Evolutionary conservation across 1,284 basidiomycete genomes (phyloP), one percentile per base, ranked within the genome.

Genomic region (Melampsora americana): DNA sequence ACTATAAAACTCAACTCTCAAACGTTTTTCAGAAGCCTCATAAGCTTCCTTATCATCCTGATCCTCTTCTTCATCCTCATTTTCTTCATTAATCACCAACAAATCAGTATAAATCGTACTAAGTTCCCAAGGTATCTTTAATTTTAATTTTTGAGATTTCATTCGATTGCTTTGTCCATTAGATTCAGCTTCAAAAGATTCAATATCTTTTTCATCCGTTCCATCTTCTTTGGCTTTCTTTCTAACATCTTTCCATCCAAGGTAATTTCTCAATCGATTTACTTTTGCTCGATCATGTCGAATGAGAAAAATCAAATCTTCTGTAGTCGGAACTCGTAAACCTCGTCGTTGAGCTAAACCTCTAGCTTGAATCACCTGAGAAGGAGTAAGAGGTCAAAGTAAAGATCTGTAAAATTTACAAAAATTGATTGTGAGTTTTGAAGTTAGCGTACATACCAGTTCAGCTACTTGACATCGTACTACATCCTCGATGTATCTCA

Each of bases 171-270:
- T 50, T 9, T 66, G n/a, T 18, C 66, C 74, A 28, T 77, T 77
- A 35, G 69, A 66, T 32, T 62, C 69, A 50, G 75, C 66, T 18
- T 76, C 77, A 46, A 79, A 78, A 23, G 69, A 71, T 30, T 79
- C 78, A 18, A 77, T 64, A 60, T 81, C 82, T 11, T 80, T 81
- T 14, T 67, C 68, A n/a, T 77, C 77, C 4, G 69, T 77, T 26
- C 68, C 70, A 14, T 65, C 71, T 60, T 78, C 67, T 23, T 62
- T 96, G 7, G 93, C 93, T 79, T 93, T 92, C 81, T 96, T 96
- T 20, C 95, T 88, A 7, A 98, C 95, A 79, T 97, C 95, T 82
- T 96, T 97, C 95, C 95, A 99, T 0, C 91, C 92, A n/a, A 99
- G 87, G 81, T 97, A 98, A 12, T 93, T 96, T 32, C 93, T 85